Conservation (phyloP, 2,329 filamentous ascomycete genomes). For the Byssoonygena ceratinophila region DNA sequence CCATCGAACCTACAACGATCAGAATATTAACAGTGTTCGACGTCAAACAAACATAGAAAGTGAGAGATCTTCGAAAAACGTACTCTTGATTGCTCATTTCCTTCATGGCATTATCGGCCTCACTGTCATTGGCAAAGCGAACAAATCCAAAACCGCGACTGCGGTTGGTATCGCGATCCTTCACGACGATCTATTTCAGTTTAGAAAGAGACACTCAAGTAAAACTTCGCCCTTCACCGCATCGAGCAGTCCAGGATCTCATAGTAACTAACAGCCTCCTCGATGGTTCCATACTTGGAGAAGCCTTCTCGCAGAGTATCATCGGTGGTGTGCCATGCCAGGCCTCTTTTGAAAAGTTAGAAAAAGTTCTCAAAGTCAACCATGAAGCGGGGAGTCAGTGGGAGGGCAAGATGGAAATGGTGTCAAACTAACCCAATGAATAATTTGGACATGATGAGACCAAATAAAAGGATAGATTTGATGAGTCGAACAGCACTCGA, state of each 20-base stretch:
- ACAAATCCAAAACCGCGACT: constrained; percentile 98
- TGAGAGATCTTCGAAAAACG: too few relatives aligned
- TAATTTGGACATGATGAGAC: constrained; percentile 68
- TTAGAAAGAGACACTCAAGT: constrained; percentile 16
- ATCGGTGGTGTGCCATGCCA: constrained; percentile 97
- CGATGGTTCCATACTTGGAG: constrained; percentile 77
- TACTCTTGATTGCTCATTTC: constrained; percentile 56
- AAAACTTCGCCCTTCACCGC: constrained; percentile 10
- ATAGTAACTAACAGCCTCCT: constrained; percentile 73
- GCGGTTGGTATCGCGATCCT: constrained; percentile 91
- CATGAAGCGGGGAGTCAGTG: constrained; percentile 12
- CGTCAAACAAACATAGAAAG: too few relatives aligned
- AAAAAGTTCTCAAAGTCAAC: constrained; percentile 20
- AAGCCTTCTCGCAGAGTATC: constrained; percentile 78
- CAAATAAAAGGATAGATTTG: neutral
- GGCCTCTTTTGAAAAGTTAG: constrained; percentile 61
- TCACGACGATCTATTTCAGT: constrained; percentile 71
- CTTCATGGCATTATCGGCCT: constrained; percentile 35
- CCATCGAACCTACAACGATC: constrained; percentile 65
- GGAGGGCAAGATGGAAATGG: constrained; percentile 9
- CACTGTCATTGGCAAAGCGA: constrained; percentile 52
- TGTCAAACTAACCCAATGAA: constrained; percentile 74
- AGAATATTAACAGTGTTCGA: constrained; percentile 19
- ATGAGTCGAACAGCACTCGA: neutral
- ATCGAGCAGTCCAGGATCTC: constrained; percentile 12